A percentile compares a stretch with the other conserved stretches of the same genome.
Conservation (phyloP, 2,329 filamentous ascomycete species). For the Penicillium sp. region DNA sequence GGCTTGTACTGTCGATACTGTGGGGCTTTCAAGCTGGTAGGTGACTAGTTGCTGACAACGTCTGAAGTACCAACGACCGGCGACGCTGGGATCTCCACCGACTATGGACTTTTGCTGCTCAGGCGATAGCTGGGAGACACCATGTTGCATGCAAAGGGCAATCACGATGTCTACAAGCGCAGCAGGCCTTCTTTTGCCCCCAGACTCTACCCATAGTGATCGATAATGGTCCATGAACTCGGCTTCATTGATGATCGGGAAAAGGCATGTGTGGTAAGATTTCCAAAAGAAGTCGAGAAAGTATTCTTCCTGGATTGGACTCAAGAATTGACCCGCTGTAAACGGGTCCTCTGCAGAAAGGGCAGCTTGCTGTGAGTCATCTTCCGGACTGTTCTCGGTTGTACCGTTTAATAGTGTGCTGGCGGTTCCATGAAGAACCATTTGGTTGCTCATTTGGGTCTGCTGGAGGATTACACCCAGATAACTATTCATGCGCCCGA, state of each 20-base stretch:
- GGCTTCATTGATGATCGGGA: constrained; percentile 19
- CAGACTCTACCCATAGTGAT: constrained; percentile 14
- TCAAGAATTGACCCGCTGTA: constrained; percentile 3
- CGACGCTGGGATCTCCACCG: constrained; percentile 41
- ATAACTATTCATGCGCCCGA: constrained; percentile 4
- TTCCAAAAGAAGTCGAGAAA: constrained; percentile 23
- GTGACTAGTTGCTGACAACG: constrained; percentile 47
- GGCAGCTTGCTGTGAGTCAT: not conserved
- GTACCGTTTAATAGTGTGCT: not conserved
- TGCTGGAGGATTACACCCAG: not conserved
- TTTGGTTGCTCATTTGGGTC: constrained; percentile 1
- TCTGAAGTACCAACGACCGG: constrained; percentile 50
- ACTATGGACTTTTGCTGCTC: constrained; percentile 13
- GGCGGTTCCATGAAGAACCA: not conserved
- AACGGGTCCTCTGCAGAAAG: not conserved
- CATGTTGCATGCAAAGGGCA: constrained; percentile 25
- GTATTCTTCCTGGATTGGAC: constrained; percentile 21
- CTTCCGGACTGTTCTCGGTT: not conserved
- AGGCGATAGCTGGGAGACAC: constrained; percentile 8
- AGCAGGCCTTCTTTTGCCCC: constrained; percentile 10
- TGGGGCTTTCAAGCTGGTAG: constrained; percentile 50
- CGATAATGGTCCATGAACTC: constrained; percentile 22
- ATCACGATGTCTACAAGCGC: constrained; percentile 23
- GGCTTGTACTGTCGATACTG: constrained; percentile 51
- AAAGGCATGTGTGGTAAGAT: constrained; percentile 23